These are phyloP conservation scores for Hymenoscyphus fraxineus DNA, from an alignment of 2,329 filamentous ascomycete genomes.

Conservation along the genomic window DNA sequence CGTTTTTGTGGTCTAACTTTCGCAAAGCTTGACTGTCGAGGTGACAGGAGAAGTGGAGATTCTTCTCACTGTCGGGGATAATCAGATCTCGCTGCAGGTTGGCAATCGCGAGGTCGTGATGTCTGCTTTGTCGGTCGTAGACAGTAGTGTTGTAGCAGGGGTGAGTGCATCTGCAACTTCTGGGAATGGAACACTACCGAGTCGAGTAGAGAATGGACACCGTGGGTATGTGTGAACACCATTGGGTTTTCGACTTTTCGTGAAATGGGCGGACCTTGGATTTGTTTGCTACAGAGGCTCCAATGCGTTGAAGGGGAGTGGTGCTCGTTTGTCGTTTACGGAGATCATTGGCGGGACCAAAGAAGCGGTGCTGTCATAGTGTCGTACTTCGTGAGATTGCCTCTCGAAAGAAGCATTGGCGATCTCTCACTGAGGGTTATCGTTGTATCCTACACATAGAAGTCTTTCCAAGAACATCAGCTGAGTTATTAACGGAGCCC, in stretches of 20 bases:
- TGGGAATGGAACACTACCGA: slow-evolving; percentile 26
- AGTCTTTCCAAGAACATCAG: too few relatives aligned
- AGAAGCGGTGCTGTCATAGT: too few relatives aligned
- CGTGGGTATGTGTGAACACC: slow-evolving; percentile 10
- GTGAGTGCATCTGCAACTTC: slow-evolving; percentile 20
- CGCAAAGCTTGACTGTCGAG: too few relatives aligned
- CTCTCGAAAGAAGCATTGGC: too few relatives aligned
- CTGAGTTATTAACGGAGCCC: too few relatives aligned
- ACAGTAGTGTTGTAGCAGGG: slow-evolving; percentile 37
- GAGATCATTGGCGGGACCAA: too few relatives aligned
- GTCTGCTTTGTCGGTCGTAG: slow-evolving; percentile 26
- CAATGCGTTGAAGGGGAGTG: slow-evolving; percentile 35
- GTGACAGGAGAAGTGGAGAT: slow-evolving; percentile 4
- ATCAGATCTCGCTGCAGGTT: slow-evolving; percentile 49
- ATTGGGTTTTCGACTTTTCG: slow-evolving; percentile 29
- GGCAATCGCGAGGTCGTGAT: slow-evolving; percentile 22
- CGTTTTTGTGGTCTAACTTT: too few relatives aligned
- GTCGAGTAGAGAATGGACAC: slow-evolving; percentile 18
- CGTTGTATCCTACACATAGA: too few relatives aligned
- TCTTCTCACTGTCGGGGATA: slow-evolving; percentile 46
- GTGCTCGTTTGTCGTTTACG: neutral
- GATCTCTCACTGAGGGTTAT: too few relatives aligned
- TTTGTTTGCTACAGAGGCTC: slow-evolving; percentile 27
- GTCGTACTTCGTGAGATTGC: too few relatives aligned
- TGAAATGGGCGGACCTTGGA: slow-evolving; percentile 16